Evolutionary conservation across 2,329 filamentous ascomycete genomes (phyloP).

Genomic region (Monascus ruber): DNA sequence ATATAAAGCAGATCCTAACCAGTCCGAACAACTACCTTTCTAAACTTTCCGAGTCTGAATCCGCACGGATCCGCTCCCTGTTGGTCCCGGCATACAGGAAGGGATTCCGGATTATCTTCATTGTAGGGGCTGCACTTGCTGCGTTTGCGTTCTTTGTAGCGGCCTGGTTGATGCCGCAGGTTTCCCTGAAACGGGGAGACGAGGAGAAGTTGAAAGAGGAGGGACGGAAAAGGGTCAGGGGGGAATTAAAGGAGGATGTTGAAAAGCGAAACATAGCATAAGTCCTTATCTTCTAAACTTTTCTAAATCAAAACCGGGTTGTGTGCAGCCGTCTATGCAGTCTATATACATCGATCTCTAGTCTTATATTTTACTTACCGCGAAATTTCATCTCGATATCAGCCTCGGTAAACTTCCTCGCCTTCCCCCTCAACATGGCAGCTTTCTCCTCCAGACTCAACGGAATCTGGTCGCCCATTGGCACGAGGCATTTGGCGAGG

Average conservation of each 20-base stretch:
- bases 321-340: too few species aligned
- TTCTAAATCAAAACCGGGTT: too few species aligned
- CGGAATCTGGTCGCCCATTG: constrained; percentile 58
- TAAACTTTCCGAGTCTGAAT: constrained; percentile 12
- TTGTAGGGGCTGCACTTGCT: constrained; percentile 26
- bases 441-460: constrained; percentile 55
- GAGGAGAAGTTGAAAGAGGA: constrained; percentile 21
- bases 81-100: constrained; percentile 25
- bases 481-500: constrained; percentile 59
- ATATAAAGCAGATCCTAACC: constrained; percentile 17
- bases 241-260: constrained; percentile 5
- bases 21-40: constrained; percentile 20
- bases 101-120: constrained; percentile 31
- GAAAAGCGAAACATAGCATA: background rate
- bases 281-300: too few species aligned
- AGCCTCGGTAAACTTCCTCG: constrained; percentile 52
- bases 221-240: constrained; percentile 11
- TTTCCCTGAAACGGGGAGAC: constrained; percentile 16
- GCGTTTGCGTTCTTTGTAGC: constrained; percentile 24
- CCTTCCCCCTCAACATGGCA: constrained; percentile 53
- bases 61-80: constrained; percentile 14
- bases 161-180: constrained; percentile 26
- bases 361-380: background rate
- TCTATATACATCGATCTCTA: too few species aligned
- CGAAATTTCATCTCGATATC: constrained; percentile 38